Conservation (phyloP, 306 rosid species). For the Astragalus membranaceus region DNA sequence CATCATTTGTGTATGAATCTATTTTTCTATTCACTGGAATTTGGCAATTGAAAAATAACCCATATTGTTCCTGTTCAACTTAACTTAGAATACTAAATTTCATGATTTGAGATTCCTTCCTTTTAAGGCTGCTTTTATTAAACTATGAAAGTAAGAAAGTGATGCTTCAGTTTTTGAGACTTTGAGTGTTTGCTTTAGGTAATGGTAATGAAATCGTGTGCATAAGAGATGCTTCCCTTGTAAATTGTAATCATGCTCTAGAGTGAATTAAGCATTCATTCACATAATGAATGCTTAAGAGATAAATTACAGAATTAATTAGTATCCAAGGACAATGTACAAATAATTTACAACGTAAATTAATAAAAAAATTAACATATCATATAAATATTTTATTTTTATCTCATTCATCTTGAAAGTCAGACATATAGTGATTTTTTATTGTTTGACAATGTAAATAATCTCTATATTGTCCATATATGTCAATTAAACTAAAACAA, state of each 20-base stretch:
- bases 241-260: constrained; percentile 17
- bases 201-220: neutral
- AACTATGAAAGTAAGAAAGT: neutral
- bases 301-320: too few species aligned
- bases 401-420: too few species aligned
- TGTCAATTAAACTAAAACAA: too few species aligned
- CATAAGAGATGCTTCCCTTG: constrained; percentile 27
- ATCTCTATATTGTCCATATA: too few species aligned
- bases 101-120: neutral
- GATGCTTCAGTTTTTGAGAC: neutral
- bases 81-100: neutral
- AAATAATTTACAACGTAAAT: too few species aligned
- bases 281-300: too few species aligned
- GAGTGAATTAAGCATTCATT: too few species aligned
- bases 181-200: neutral
- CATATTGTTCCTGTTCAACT: neutral
- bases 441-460: too few species aligned
- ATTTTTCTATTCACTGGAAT: neutral
- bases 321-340: too few species aligned
- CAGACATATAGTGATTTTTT: too few species aligned
- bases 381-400: too few species aligned
- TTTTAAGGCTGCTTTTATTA: neutral
- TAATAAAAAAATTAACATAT: too few species aligned
- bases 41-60: neutral
- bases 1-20: neutral